phyloP scores from a whole-genome alignment of 257 asterid species.

The Fraxinus pennsylvanica region DNA sequence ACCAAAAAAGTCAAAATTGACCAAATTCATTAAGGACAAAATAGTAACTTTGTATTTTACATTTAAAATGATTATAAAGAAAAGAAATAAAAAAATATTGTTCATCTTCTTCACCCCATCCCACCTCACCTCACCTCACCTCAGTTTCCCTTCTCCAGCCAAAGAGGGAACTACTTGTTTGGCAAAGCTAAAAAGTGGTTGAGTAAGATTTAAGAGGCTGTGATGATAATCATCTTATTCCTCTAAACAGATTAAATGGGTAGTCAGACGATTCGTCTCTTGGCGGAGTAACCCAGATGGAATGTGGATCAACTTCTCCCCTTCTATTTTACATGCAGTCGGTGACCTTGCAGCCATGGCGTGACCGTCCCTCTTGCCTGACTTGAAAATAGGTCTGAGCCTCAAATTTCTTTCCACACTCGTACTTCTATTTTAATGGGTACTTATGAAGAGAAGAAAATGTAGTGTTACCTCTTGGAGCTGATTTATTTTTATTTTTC shows the following conservation, averaged over 20 bases:
- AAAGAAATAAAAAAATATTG: no score
- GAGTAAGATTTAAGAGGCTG: neutral
- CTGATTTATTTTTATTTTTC: no score
- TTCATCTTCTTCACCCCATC: no score
- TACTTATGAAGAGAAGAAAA: no score
- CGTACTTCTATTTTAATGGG: no score
- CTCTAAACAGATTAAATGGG: neutral
- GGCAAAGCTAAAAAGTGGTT: neutral
- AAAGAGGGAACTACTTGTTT: neutral
- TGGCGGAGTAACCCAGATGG: constrained; percentile 1
- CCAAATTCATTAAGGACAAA: no score
- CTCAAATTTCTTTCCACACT: neutral
- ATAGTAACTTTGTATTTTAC: no score
- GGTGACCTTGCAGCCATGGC: constrained; percentile 7
- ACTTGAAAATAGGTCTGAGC: neutral
- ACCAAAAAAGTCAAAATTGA: no score
- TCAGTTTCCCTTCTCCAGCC: no score
- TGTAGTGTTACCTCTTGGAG: no score
- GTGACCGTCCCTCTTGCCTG: neutral
- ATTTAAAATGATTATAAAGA: no score
- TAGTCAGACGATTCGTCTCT: neutral
- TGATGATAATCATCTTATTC: neutral
- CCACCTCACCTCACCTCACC: no score
- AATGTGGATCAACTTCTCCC: neutral
- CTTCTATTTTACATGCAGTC: neutral